Conservation (phyloP, 2,329 filamentous ascomycete genomes). For the Fusarium subtropicale region DNA sequence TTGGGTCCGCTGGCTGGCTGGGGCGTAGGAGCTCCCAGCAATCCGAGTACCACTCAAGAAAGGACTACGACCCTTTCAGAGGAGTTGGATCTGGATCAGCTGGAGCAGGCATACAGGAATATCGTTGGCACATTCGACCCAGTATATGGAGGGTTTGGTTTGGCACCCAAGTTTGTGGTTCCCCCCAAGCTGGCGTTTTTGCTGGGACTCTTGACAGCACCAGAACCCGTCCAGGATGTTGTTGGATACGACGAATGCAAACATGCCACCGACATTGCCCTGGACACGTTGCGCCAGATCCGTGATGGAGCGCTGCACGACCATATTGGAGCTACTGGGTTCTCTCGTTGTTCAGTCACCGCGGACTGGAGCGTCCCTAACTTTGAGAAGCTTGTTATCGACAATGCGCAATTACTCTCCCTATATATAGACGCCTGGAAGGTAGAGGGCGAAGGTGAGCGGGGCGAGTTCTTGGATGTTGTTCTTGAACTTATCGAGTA, state of each 20-base stretch:
- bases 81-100: slow-evolving; percentile 85
- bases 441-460: slow-evolving; percentile 60
- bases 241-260: slow-evolving; percentile 84
- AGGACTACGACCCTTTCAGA: slow-evolving; percentile 62
- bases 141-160: slow-evolving; percentile 81
- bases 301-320: slow-evolving; percentile 66
- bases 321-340: slow-evolving; percentile 65
- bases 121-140: slow-evolving; percentile 85
- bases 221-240: slow-evolving; percentile 81
- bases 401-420: slow-evolving; percentile 86
- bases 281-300: slow-evolving; percentile 83
- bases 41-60: slow-evolving; percentile 36
- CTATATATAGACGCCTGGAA: slow-evolving; percentile 90
- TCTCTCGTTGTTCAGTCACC: slow-evolving; percentile 85
- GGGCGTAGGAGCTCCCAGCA: slow-evolving; percentile 48
- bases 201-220: slow-evolving; percentile 78
- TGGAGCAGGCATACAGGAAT: slow-evolving; percentile 89
- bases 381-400: slow-evolving; percentile 97
- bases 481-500: slow-evolving; percentile 90
- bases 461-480: slow-evolving; percentile 79
- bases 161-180: slow-evolving; percentile 89
- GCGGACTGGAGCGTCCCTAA: slow-evolving; percentile 93
- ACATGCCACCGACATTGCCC: slow-evolving; percentile 80
- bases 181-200: slow-evolving; percentile 87
- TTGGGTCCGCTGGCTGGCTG: slow-evolving; percentile 47